Percentiles rank a stretch among this genome's conserved stretches.
Conservation (phyloP, 768 basidiomycete species). For the Suillus plorans region DNA sequence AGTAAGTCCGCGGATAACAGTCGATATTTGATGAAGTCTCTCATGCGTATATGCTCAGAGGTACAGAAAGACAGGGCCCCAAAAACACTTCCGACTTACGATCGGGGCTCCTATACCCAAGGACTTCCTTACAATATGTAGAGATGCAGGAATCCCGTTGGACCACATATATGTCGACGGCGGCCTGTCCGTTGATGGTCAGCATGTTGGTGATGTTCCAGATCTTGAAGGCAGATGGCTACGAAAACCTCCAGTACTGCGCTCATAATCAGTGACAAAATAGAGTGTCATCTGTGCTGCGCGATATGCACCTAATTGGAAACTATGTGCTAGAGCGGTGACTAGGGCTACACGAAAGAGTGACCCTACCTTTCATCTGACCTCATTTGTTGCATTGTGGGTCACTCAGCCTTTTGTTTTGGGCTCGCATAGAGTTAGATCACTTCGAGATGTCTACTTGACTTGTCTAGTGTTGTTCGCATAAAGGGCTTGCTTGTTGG, state of each 20-base stretch:
- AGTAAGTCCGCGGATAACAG: slow-evolving; percentile 35
- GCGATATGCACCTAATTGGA: not conserved
- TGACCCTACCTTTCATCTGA: not conserved
- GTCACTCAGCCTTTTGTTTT: not conserved
- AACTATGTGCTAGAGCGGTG: not conserved
- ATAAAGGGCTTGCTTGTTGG: not conserved
- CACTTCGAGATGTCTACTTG: not conserved
- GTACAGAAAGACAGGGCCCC: slow-evolving; percentile 42
- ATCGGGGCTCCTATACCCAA: slow-evolving; percentile 57
- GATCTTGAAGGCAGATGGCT: slow-evolving; percentile 41
- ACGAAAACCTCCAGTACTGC: slow-evolving; percentile 4
- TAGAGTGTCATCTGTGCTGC: slow-evolving; percentile 5
- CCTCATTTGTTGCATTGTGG: not conserved
- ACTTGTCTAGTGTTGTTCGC: not conserved
- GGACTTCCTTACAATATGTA: slow-evolving; percentile 55
- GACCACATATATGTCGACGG: slow-evolving; percentile 37
- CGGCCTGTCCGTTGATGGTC: slow-evolving; percentile 47
- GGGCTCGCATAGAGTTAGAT: not conserved
- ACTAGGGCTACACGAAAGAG: not conserved
- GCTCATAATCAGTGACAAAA: not conserved
- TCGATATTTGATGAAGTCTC: not conserved
- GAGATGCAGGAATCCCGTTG: slow-evolving; percentile 43
- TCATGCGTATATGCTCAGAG: slow-evolving; percentile 38
- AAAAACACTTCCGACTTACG: slow-evolving; percentile 51
- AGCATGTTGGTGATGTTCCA: slow-evolving; percentile 34